Conservation (phyloP, 2,329 filamentous ascomycete species). For the Aureobasidium leucospermi region DNA sequence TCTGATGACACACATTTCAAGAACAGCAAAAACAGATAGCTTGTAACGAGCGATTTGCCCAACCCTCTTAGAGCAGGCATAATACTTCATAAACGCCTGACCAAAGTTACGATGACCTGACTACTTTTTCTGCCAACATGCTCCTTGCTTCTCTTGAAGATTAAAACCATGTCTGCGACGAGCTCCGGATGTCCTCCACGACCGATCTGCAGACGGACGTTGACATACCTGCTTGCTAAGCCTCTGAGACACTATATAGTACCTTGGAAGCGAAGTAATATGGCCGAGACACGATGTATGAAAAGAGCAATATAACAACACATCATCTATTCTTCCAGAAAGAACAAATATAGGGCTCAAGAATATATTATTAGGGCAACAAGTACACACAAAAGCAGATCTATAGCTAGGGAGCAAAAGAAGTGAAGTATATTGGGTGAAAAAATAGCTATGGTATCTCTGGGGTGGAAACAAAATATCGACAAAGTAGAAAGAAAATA, state of each 20-base stretch:
- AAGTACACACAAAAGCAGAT: not conserved
- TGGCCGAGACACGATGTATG: not conserved
- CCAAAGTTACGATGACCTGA: not conserved
- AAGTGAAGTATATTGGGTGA: not conserved
- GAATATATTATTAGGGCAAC: not conserved
- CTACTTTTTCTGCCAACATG: not conserved
- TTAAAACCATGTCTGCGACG: too few relatives aligned
- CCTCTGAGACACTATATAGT: not conserved
- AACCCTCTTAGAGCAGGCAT: not conserved
- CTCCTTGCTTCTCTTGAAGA: too few relatives aligned
- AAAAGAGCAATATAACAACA: not conserved
- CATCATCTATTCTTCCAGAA: not conserved
- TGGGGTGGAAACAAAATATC: not conserved
- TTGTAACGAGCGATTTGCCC: not conserved
- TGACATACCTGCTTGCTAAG: not conserved
- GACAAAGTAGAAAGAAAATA: not conserved
- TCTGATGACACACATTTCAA: not conserved
- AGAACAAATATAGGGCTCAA: not conserved
- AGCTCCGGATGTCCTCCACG: too few relatives aligned
- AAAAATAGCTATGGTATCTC: slow-evolving; percentile 10
- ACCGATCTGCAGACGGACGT: not conserved
- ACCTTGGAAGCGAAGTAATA: not conserved
- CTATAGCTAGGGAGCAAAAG: not conserved
- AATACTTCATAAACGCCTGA: not conserved
- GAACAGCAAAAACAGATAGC: not conserved